Evolutionary conservation across 106 monocot species (phyloP).

Genomic region (Hemerocallis citrina): DNA sequence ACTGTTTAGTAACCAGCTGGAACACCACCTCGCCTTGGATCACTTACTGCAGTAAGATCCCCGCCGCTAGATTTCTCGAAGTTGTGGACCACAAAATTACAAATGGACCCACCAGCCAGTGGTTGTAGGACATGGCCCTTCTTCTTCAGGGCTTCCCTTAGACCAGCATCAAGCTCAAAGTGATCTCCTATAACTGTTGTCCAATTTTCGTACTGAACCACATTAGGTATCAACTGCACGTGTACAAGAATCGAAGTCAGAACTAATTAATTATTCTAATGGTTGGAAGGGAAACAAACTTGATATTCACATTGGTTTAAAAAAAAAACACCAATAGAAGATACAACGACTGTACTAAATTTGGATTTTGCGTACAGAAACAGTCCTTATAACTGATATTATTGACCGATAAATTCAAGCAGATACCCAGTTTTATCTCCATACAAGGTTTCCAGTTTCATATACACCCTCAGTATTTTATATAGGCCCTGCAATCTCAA

Average conservation of each 20-base stretch:
- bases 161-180: slow-evolving; percentile 42
- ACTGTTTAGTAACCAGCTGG: slow-evolving; percentile 68
- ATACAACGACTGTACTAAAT: no score
- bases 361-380: no score
- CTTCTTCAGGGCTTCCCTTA: slow-evolving; percentile 39
- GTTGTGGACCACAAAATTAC: slow-evolving; percentile 73
- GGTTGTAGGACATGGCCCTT: slow-evolving; percentile 66
- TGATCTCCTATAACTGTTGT: slow-evolving; percentile 67
- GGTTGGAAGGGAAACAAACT: neutral
- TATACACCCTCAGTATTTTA: no score
- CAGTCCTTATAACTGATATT: no score
- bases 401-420: no score
- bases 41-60: slow-evolving; percentile 68
- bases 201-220: slow-evolving; percentile 86
- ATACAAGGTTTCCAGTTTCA: no score
- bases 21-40: slow-evolving; percentile 87
- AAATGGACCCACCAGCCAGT: slow-evolving; percentile 60
- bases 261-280: neutral
- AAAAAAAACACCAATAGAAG: no score
- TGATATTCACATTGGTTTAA: no score
- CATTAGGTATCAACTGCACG: slow-evolving; percentile 81
- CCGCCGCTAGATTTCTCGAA: slow-evolving; percentile 26
- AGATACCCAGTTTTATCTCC: no score
- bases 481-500: no score
- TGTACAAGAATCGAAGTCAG: neutral